Evolutionary conservation across 1,284 basidiomycete species (phyloP), one percentile per base, ranked within the genome.

Genomic region (Cutaneotrichosporon sp.): DNA sequence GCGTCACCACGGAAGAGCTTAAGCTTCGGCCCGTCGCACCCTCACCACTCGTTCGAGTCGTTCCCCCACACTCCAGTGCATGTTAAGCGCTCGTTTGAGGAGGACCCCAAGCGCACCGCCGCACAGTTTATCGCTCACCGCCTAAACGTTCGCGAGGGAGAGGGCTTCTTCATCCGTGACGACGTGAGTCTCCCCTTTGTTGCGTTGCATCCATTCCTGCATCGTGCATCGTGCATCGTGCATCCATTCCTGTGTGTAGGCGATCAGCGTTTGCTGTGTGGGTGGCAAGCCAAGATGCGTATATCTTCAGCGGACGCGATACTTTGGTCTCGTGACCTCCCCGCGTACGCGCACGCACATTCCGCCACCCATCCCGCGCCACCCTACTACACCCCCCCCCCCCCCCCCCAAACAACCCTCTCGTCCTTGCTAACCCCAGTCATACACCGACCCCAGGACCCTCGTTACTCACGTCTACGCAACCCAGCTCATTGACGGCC

Each of bases 401-500:
- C 58, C 2, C 38, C 26, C 26, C 26, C 26, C 26, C 26, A 26
- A 26, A 26, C 26, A 26, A 36, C 50, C 31, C 36, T 14, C 31
- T 18, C 55, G 42, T 16, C 5, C 26, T 2, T 22, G 75, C 82
- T 82, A 72, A 84, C 91, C 60, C 82, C 89, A 95, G 83, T 92
- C 90, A 36, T 95, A 95, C 80, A 92, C 90, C 56, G 92, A 96
- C 80, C 81, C 82, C 65, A 85, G 84, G 63, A 92, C 91, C 2
- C 89, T 89, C n/a, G 84, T 94, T 55, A 89, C 90, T 22, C 91
- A 95, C 78, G 83, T 92, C 70, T 94, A 91, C 73, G 86, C 89
- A 67, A 86, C 88, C 68, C 92, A 97, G 81, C 70, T 90, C 60
- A 78, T 94, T 72, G 87, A 90, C 68, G 91, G 91, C 49, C 82